Evolutionary conservation across 768 basidiomycete species (phyloP), one percentile per base, ranked within the genome.

Genomic region (Krasilnikovozyma curviuscula): DNA sequence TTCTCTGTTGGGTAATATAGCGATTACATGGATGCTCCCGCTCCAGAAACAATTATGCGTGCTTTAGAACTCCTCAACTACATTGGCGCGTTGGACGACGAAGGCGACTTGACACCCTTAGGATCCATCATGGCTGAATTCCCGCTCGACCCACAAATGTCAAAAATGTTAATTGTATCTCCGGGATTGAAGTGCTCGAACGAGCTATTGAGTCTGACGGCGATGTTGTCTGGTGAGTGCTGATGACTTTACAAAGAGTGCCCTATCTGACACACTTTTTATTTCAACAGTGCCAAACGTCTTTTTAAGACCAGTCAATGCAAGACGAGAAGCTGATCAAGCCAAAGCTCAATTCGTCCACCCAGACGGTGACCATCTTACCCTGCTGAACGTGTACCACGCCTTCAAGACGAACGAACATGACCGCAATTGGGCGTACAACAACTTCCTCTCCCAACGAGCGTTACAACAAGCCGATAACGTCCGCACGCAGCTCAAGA

Each of bases 61-160:
- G 91, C 91, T 9, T 68, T 98, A 45, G 93, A 97, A 63, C 66
- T 95, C 30, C 71, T 98, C 40, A 91, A 97, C 60, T 91, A 78
- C 64, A 72, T 97, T 37, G 76, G 80, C 6, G 91, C 89, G 1
- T 69, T 98, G 52, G 86, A 97, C 59, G 88, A 95, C 56, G 86
- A 93, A 3, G 89, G 93, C 10, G 77, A 84, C 44, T 64, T 98
- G 49, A 97, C 93, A 1, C 65, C 77, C 0, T 68, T 97, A 7
- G 93, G 93, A 4, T 69, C 67, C 31, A 79, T 85, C 52, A 95
- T 97, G 91, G 91, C 93, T 0, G 86, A 95, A 57, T 97, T 97
- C 70, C 93, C 91, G 12, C 72, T 98, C n/a, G 93, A 97, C 63
- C 93, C 91, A 33, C 89, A 89, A 71, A 83, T 81, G 55, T 32